Percentiles rank a stretch among this genome's conserved stretches.
phyloP scores from a whole-genome alignment of 108 stramenopile species.

The Licmophora abbreviata region DNA sequence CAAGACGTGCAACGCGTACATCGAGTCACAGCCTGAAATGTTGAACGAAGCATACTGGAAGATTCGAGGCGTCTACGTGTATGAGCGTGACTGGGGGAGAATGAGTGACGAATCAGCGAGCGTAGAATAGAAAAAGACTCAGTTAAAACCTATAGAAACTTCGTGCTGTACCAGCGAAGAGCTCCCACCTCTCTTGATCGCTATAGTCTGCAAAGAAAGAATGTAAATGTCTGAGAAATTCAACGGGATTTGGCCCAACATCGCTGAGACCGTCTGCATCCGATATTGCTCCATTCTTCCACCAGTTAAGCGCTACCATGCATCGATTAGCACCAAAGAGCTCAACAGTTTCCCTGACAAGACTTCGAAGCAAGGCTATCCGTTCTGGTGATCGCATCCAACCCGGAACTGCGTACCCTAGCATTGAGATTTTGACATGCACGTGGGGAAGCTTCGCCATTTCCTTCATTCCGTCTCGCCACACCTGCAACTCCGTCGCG shows the following conservation, averaged over 20 bases:
- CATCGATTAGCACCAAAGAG: slow-evolving; percentile 61
- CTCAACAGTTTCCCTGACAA: slow-evolving; percentile 53
- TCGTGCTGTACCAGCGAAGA: slow-evolving; percentile 52
- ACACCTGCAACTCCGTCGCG: slow-evolving; percentile 37
- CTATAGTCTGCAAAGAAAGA: slow-evolving; percentile 45
- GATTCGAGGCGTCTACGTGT: slow-evolving; percentile 74
- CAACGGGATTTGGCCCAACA: slow-evolving; percentile 51
- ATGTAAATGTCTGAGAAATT: slow-evolving; percentile 29
- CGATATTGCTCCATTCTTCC: slow-evolving; percentile 43
- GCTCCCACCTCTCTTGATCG: slow-evolving; percentile 31
- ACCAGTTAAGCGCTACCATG: slow-evolving; percentile 75
- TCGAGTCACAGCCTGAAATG: slow-evolving; percentile 50
- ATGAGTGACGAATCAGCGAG: too few species aligned
- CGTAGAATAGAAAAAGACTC: too few species aligned
- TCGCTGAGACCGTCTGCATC: slow-evolving; percentile 44
- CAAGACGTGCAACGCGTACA: slow-evolving; percentile 60
- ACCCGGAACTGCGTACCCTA: slow-evolving; percentile 71
- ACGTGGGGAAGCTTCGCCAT: slow-evolving; percentile 61
- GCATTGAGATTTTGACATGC: slow-evolving; percentile 66
- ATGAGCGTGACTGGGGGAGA: slow-evolving; percentile 45
- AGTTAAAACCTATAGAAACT: slow-evolving; percentile 40
- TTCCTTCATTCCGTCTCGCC: slow-evolving; percentile 59
- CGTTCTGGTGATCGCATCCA: slow-evolving; percentile 46
- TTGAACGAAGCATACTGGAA: slow-evolving; percentile 76
- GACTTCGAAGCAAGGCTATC: slow-evolving; percentile 22